Conservation (phyloP, 176 grass and related monocot genomes). For the Rhynchospora pubera region DNA sequence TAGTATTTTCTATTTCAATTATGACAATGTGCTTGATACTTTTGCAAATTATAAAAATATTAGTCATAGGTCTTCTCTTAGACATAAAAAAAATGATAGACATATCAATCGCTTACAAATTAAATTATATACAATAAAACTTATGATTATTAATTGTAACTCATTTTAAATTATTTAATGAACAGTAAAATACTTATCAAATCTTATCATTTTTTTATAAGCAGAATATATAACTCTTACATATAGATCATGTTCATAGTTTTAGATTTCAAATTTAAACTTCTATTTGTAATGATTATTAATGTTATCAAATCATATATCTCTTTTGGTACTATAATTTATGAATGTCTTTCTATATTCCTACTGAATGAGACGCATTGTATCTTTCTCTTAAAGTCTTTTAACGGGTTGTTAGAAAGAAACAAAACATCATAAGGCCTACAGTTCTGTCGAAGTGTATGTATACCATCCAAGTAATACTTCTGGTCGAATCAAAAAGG, state of each 20-base stretch:
- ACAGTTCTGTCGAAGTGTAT: not conserved
- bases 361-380: slow-evolving; percentile 12
- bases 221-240: not conserved
- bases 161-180: no score
- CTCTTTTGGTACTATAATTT: not conserved
- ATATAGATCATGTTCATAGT: not conserved
- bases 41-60: no score
- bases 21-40: not conserved
- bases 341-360: not conserved
- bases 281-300: not conserved
- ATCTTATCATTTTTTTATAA: not conserved
- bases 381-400: slow-evolving; percentile 8
- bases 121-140: not conserved
- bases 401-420: not conserved
- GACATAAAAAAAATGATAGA: not conserved
- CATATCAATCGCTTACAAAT: not conserved
- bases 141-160: no score
- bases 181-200: no score
- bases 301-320: not conserved
- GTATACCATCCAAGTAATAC: not conserved
- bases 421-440: not conserved
- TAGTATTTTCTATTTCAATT: not conserved
- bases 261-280: not conserved
- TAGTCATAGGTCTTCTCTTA: no score
- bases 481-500: not conserved